Conservation (phyloP, 164 flowering plant species). For the Magnolia changhungtana region DNA sequence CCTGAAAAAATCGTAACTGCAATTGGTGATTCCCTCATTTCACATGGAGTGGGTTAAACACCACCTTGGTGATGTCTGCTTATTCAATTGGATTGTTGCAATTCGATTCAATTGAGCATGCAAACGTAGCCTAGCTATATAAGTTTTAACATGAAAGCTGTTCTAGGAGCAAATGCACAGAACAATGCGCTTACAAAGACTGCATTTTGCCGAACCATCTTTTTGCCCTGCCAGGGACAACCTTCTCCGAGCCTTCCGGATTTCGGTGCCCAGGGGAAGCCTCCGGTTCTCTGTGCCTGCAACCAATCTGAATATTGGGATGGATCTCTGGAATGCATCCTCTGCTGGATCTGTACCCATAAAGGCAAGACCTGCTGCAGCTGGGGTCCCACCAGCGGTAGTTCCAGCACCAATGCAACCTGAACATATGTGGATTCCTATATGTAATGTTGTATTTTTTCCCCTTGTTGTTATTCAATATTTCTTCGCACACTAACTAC, state of each 20-base stretch:
- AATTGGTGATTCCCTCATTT: too few relatives aligned
- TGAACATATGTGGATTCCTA: conserved; percentile 65
- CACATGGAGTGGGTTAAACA: too few relatives aligned
- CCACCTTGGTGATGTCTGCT: too few relatives aligned
- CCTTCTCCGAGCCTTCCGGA: conserved; percentile 30
- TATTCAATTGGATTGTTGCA: too few relatives aligned
- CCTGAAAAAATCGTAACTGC: conserved; percentile 6
- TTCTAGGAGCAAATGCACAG: conserved; percentile 63
- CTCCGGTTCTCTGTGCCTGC: conserved; percentile 53
- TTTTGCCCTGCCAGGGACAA: conserved; percentile 13
- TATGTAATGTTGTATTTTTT: conserved; percentile 13
- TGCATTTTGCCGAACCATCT: conserved; percentile 22
- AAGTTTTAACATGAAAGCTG: conserved; percentile 6
- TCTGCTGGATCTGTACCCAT: conserved; percentile 41
- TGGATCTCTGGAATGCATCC: conserved; percentile 75
- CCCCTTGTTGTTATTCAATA: not conserved
- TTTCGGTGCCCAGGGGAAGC: conserved; percentile 61
- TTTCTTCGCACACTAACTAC: not conserved
- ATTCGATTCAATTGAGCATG: not conserved
- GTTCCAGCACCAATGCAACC: conserved; percentile 34
- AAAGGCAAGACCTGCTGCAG: conserved; percentile 48
- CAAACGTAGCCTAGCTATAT: not conserved
- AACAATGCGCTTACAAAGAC: conserved; percentile 21
- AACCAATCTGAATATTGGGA: conserved; percentile 76
- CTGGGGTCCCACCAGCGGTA: conserved; percentile 40